Evolutionary conservation across 139 green algal species (phyloP), one percentile per base, ranked within the genome.

Genomic region (Coelastrella sp.): DNA sequence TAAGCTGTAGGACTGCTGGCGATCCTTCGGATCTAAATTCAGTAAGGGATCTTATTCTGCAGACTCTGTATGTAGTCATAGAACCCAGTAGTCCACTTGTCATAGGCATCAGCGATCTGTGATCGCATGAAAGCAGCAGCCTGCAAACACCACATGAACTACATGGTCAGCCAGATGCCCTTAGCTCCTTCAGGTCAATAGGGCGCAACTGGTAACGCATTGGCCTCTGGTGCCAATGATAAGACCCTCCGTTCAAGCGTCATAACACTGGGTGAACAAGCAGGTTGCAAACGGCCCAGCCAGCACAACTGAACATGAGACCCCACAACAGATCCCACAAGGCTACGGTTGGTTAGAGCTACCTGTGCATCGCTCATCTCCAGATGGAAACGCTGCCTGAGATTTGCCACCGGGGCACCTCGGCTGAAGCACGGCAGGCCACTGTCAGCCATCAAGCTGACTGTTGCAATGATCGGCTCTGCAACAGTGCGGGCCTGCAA

Each of bases 361-460:
- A 89, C 92, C 92, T 88, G 92, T 66, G 94, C 90, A 79, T 95
- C 94, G 4, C 79, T 92, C 74, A 95, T 90, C 10, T 92, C 32
- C 58, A 93, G 88, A 56, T 89, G 68, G 32, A 99, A 97, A 19
- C 98, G 94, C 91, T 97, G 98, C 74, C 95, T 92, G 81, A 99
- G 90, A n/a, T 95, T 95, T 66, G 97, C 92, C 8, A 99, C 84
- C 3, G 94, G 59, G 93, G 92, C 3, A 95, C 92, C 11, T 93
- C 98, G 68, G 89, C 95, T 99, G 96, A 99, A 99, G 93, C 97
- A 99, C 5, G 98, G 98, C 76, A 96, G 97, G 47, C 96, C 98
- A 80, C 93, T 96, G 80, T 93, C 93, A 68, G 93, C 83, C 98
- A 99, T 99, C 94, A 99, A 98, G 14, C 87, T 88, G 59, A 97